These are phyloP conservation scores for Leptodermis oblonga DNA, from an alignment of 257 asterid genomes.

Conservation along the genomic window DNA sequence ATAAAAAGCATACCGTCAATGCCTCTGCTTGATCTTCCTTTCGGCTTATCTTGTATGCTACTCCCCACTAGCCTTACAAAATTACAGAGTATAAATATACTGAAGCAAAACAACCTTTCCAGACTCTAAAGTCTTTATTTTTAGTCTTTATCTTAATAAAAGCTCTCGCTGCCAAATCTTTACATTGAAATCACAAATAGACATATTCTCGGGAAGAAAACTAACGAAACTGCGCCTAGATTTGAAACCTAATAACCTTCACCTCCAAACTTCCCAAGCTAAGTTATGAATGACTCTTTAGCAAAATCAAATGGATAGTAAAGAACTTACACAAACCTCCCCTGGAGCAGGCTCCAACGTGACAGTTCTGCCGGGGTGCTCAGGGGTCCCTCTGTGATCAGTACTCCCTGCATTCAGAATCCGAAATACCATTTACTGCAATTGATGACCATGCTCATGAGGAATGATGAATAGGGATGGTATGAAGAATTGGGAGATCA, in stretches of 20 bases:
- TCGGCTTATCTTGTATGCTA: constrained; percentile 68
- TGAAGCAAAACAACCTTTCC: not conserved
- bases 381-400: constrained; percentile 95
- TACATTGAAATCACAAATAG: not conserved
- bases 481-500: not conserved
- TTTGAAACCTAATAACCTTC: too few relatives aligned
- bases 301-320: not conserved
- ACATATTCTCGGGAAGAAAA: not conserved
- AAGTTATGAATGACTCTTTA: too few relatives aligned
- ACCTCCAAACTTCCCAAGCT: not conserved
- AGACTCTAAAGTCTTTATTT: not conserved
- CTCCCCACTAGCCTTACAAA: constrained; percentile 75
- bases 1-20: constrained; percentile 44
- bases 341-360: constrained; percentile 87
- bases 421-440: not conserved
- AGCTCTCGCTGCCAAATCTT: not conserved
- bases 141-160: too few relatives aligned
- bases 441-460: not conserved
- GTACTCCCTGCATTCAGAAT: constrained; percentile 64
- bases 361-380: constrained; percentile 88
- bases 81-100: not conserved
- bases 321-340: constrained; percentile 59
- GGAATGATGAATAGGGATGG: not conserved
- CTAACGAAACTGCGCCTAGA: not conserved
- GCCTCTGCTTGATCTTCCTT: constrained; percentile 76